These are phyloP conservation scores for Vigna trinervia DNA, from an alignment of 306 rosid species.

Conservation along the genomic window DNA sequence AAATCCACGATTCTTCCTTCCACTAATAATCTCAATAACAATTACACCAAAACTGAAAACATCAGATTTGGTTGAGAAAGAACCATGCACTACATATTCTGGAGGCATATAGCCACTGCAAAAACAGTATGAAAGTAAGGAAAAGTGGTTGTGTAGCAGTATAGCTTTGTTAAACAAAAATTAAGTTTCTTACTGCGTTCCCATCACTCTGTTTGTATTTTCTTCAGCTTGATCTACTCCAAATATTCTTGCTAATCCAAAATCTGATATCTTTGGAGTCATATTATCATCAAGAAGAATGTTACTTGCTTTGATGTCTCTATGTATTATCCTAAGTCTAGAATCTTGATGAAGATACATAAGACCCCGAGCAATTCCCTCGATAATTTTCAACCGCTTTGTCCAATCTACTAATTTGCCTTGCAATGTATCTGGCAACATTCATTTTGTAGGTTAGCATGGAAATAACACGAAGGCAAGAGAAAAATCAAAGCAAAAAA, in stretches of 20 bases:
- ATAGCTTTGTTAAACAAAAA: not conserved
- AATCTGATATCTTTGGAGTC: slow-evolving; percentile 39
- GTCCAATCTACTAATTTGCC: slow-evolving; percentile 5
- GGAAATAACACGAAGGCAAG: not conserved
- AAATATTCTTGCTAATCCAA: slow-evolving; percentile 35
- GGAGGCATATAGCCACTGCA: slow-evolving; percentile 25
- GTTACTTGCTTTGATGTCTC: slow-evolving; percentile 36
- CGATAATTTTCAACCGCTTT: slow-evolving; percentile 2
- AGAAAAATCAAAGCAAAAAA: not conserved
- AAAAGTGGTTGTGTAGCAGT: not conserved
- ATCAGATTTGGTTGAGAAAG: slow-evolving; percentile 26
- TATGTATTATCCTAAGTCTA: slow-evolving; percentile 19
- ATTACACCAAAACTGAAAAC: slow-evolving; percentile 37
- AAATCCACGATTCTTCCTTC: slow-evolving; percentile 13
- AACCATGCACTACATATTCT: slow-evolving; percentile 23
- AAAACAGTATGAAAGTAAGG: not conserved
- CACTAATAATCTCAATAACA: slow-evolving; percentile 33
- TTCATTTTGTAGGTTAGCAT: not conserved
- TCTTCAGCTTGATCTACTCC: slow-evolving; percentile 25
- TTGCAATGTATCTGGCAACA: not conserved
- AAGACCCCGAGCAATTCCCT: slow-evolving; percentile 13
- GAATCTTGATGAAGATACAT: slow-evolving; percentile 30
- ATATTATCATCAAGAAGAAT: slow-evolving; percentile 29
- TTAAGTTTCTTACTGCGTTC: slow-evolving; percentile 12
- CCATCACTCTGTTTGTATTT: slow-evolving; percentile 34